These are phyloP conservation scores for Hanseniaspora lachancei DNA, from an alignment of 805 yeast species.

Conservation along the genomic window DNA sequence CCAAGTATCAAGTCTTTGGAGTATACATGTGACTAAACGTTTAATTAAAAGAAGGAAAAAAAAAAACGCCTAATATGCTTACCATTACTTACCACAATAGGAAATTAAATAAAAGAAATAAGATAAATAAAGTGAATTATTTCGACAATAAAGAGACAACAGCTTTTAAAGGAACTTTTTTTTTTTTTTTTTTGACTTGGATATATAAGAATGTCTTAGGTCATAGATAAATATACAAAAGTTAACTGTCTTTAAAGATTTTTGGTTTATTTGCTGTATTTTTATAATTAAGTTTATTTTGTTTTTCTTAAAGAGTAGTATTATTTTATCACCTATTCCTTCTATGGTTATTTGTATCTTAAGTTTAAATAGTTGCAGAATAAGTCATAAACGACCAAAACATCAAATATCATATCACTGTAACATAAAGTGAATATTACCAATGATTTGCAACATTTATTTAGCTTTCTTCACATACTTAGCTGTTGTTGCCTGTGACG, in stretches of 20 bases:
- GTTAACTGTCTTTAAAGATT: no score
- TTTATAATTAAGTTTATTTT: no score
- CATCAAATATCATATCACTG: no score
- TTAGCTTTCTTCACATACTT: conserved; percentile 26
- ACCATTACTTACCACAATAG: neutral
- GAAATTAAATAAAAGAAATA: neutral
- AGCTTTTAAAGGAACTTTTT: neutral
- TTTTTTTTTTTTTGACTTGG: no score
- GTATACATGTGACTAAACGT: neutral
- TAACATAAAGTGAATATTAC: neutral
- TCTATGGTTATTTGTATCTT: no score
- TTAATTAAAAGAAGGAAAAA: neutral
- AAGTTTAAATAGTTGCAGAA: no score
- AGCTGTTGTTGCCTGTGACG: conserved; percentile 10
- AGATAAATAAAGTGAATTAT: neutral
- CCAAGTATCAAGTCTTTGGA: neutral
- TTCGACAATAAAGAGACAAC: neutral
- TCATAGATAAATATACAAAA: no score
- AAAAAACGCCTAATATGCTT: neutral
- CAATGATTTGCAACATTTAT: conserved; percentile 24
- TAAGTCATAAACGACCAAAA: no score
- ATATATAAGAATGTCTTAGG: no score
- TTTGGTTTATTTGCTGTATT: no score
- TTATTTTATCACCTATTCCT: no score
- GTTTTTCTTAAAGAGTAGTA: no score